Evolutionary conservation across 1,284 basidiomycete genomes (phyloP), one percentile per base, ranked within the genome.

Genomic region (Cronartium ribicola): DNA sequence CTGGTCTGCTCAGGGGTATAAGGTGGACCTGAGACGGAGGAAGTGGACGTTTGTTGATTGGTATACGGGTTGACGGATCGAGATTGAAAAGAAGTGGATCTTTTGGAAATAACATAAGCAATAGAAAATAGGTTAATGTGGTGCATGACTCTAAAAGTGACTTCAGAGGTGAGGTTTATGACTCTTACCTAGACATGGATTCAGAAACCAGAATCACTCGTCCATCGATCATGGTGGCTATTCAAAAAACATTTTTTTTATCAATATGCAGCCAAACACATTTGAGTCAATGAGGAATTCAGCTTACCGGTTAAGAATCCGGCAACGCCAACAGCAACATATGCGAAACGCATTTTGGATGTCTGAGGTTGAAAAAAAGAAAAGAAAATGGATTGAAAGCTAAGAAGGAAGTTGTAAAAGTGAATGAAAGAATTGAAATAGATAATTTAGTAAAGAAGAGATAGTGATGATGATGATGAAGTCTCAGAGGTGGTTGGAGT

Each of bases 281-380:
- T 13, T 3, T 6, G 17, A 20, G 0, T 55, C 6, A 20, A 55
- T 51, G 17, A 55, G 2, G 51, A 55, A 20, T n/a, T n/a, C 10
- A 17, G 29, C 51, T n/a, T 55, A 55, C 51, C n/a, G 17, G 51
- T 55, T 29, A 55, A 55, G 13, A 55, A 20, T 20, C 51, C 51
- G 29, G 51, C 51, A 13, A 29, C 51, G 29, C 51, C 51, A 55
- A 55, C 51, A 13, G 51, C 51, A 55, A 55, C 51, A 29, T 55
- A 55, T 20, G 51, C 51, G n/a, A 55, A 55, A 55, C 51, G 51
- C 51, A 55, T 55, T 29, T 55, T 55, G 51, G 1, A n/a, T 55
- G n/a, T 55, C 10, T 20, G n/a, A 13, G 2, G 48, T 17, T 51
- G n/a, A n/a, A 55, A 20, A 7, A 20, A 20, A 20, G 3, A n/a